Evolutionary conservation across 495 filamentous ascomycete species (phyloP), one percentile per base, ranked within the genome.

Genomic region (Aspergillus ostianus): DNA sequence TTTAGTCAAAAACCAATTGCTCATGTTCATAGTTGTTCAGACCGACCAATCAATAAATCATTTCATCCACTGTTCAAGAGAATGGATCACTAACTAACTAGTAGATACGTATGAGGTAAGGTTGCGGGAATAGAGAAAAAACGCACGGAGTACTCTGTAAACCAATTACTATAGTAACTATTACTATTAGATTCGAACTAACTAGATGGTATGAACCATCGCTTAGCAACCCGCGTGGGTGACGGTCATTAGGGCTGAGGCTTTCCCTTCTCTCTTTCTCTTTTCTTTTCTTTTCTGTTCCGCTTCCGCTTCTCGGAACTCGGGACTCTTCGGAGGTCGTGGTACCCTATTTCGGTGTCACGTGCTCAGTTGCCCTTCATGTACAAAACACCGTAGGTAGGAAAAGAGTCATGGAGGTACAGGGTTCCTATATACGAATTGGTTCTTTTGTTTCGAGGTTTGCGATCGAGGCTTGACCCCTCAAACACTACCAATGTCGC

Each of bases 401-500:
- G 36, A 15, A 13, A 1, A 15, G 3, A 41, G 3, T 32, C 29
- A 32, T 8, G 29, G 8, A 6, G 29, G 7, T 41, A 41, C n/a
- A n/a, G n/a, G n/a, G n/a, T n/a, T n/a, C n/a, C 6, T 13, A 27
- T 48, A 26, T 56, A 26, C 53, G 27, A 23, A 17, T 17, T 4
- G 21, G 18, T 29, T 18, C 26, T 17, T 60, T 48, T 19, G 49
- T 15, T 7, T 15, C 49, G 1, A 2, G 17, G 12, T 36, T 53
- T 59, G 19, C 44, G 41, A 17, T 47, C 55, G 18, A 53, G 29
- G 4, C 6, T n/a, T 10, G 20, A n/a, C 17, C 29, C 5, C 51
- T 46, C 21, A 47, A 12, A 30, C 44, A 29, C 55, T 70, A 80
- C 77, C 77, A 80, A 67, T 80, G 77, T 50, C 76, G 68, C 19